phyloP scores from a whole-genome alignment of 441 rosid species.

The Iberis amara region DNA sequence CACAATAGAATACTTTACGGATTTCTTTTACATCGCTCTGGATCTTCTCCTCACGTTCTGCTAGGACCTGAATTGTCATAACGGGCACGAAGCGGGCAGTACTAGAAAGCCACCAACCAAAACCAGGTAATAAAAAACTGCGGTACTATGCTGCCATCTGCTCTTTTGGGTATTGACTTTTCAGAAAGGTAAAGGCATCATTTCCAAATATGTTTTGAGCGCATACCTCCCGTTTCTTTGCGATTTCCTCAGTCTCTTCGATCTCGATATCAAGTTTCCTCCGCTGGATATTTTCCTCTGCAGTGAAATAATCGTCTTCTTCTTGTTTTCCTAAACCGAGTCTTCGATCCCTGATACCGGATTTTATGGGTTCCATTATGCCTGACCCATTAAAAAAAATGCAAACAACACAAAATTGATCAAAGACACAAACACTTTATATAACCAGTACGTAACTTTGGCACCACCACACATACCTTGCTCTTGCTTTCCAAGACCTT shows the following conservation, averaged over 20 bases:
- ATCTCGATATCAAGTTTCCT: constrained; percentile 77
- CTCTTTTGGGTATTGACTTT: constrained; percentile 40
- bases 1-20: constrained; percentile 79
- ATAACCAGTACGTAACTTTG: background rate
- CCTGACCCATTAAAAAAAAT: constrained; percentile 37
- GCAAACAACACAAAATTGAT: background rate
- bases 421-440: background rate
- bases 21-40: constrained; percentile 90
- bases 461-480: constrained; percentile 50
- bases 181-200: constrained; percentile 50
- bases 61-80: constrained; percentile 98
- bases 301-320: constrained; percentile 85
- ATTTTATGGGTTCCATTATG: constrained; percentile 71
- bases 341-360: constrained; percentile 80
- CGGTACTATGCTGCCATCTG: constrained; percentile 73
- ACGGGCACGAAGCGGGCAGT: constrained; percentile 99
- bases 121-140: constrained; percentile 82
- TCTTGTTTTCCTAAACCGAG: constrained; percentile 87
- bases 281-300: constrained; percentile 85
- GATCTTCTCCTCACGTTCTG: constrained; percentile 98
- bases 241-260: constrained; percentile 76
- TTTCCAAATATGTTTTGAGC: constrained; percentile 36
- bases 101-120: constrained; percentile 85
- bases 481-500: constrained; percentile 90
- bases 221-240: constrained; percentile 96